Percentiles rank a stretch among this genome's conserved stretches.
Evolutionary conservation across 169 alveolate species (phyloP).

Genomic region (Cryptosporidium sp.): DNA sequence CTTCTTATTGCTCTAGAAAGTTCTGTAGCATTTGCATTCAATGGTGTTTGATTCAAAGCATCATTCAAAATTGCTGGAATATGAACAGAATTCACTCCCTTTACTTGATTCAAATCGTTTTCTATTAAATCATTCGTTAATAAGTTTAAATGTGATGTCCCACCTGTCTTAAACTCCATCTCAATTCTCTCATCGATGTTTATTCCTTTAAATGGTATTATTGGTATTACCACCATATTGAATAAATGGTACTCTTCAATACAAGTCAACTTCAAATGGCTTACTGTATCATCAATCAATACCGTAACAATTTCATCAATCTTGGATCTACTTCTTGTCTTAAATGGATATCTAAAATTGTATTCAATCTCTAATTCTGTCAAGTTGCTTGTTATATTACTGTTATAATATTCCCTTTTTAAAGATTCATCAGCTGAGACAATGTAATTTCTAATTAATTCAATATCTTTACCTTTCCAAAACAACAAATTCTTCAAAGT

Average conservation of each 20-base stretch:
- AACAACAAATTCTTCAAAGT: slow-evolving; percentile 32
- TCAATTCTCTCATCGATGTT: slow-evolving; percentile 47
- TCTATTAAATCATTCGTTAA: slow-evolving; percentile 11
- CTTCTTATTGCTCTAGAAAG: slow-evolving; percentile 27
- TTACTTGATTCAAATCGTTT: background rate
- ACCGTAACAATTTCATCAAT: slow-evolving; percentile 61
- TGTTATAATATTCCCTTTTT: background rate
- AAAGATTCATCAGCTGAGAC: slow-evolving; percentile 12
- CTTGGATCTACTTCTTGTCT: slow-evolving; percentile 16
- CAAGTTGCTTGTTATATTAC: background rate
- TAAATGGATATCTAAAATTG: slow-evolving; percentile 36
- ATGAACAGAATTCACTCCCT: slow-evolving; percentile 21
- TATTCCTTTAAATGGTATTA: slow-evolving; percentile 40
- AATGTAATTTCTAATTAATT: slow-evolving; percentile 33
- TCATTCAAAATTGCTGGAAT: slow-evolving; percentile 34
- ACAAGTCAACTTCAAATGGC: slow-evolving; percentile 38
- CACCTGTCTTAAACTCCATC: slow-evolving; percentile 1
- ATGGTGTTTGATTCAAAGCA: slow-evolving; percentile 19
- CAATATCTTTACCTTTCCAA: slow-evolving; percentile 52
- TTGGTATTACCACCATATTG: slow-evolving; percentile 38
- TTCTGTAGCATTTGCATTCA: slow-evolving; percentile 39
- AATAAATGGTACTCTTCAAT: slow-evolving; percentile 37
- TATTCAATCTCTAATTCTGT: slow-evolving; percentile 6
- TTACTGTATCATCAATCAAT: slow-evolving; percentile 40
- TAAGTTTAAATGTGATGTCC: background rate